Evolutionary conservation across 1,284 basidiomycete genomes (phyloP).

Genomic region (Tylopilus sp.): DNA sequence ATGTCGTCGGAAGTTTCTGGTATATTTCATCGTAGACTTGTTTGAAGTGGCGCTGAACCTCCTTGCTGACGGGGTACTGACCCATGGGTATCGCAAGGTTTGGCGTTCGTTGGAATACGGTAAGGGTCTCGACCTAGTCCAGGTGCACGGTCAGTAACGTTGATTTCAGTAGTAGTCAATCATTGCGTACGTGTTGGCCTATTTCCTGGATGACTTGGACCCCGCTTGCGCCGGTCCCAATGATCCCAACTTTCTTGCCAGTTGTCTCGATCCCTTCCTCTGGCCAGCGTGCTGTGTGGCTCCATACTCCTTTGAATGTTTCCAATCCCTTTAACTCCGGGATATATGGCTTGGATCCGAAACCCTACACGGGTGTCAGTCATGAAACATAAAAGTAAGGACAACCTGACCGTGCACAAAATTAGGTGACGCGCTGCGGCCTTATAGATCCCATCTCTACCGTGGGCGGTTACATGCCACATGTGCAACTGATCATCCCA

Average conservation of each 20-base stretch:
- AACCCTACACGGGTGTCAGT: slow-evolving; percentile 11
- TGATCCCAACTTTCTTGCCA: slow-evolving; percentile 29
- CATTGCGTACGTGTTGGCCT: slow-evolving; percentile 18
- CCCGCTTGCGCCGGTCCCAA: slow-evolving; percentile 33
- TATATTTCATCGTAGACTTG: slow-evolving; percentile 14
- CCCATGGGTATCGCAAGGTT: slow-evolving; percentile 24
- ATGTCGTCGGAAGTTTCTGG: slow-evolving; percentile 14
- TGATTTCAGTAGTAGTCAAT: background rate
- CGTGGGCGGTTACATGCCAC: slow-evolving; percentile 22
- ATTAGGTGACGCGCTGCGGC: slow-evolving; percentile 24
- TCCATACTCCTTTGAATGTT: slow-evolving; percentile 17
- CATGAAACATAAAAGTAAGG: background rate
- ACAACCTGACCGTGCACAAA: slow-evolving; percentile 22
- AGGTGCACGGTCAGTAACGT: background rate
- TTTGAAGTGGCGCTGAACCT: slow-evolving; percentile 25
- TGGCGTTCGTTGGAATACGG: slow-evolving; percentile 32
- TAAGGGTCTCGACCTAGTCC: slow-evolving; percentile 21
- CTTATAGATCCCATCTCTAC: slow-evolving; percentile 23
- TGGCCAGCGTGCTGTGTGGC: slow-evolving; percentile 29
- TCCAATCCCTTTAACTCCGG: slow-evolving; percentile 24
- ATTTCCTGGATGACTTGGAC: slow-evolving; percentile 29
- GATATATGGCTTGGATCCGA: slow-evolving; percentile 24
- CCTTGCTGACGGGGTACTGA: slow-evolving; percentile 19
- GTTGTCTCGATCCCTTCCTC: slow-evolving; percentile 22
- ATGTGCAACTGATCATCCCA: slow-evolving; percentile 27